Conservation (phyloP, 768 basidiomycete species). For the Suillus spraguei region DNA sequence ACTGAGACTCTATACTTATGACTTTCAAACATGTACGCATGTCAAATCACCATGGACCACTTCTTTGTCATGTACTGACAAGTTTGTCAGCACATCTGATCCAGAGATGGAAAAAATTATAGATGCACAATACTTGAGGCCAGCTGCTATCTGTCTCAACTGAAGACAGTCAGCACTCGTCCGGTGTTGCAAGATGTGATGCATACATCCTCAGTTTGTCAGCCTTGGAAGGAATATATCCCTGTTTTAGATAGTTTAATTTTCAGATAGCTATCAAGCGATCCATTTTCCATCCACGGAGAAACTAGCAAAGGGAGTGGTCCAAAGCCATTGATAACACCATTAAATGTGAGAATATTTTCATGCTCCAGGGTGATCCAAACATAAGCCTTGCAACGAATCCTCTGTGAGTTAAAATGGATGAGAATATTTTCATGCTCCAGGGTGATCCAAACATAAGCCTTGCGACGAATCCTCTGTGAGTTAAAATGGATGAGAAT, state of each 20-base stretch:
- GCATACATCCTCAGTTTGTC: slow-evolving; percentile 20
- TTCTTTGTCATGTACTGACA: slow-evolving; percentile 11
- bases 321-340: slow-evolving; percentile 23
- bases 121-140: slow-evolving; percentile 10
- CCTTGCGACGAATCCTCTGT: slow-evolving; percentile 11
- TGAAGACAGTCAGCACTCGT: neutral
- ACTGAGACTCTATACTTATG: neutral
- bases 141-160: slow-evolving; percentile 9
- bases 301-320: slow-evolving; percentile 24
- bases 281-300: slow-evolving; percentile 32
- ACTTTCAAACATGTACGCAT: slow-evolving; percentile 13
- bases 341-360: slow-evolving; percentile 22
- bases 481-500: slow-evolving; percentile 14
- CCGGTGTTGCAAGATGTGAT: neutral
- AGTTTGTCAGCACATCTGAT: neutral
- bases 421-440: slow-evolving; percentile 19
- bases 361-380: slow-evolving; percentile 17
- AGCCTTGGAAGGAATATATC: neutral
- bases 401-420: neutral
- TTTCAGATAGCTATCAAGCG: slow-evolving; percentile 33
- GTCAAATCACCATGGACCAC: slow-evolving; percentile 14
- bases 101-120: neutral
- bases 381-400: slow-evolving; percentile 10
- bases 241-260: slow-evolving; percentile 24
- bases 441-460: slow-evolving; percentile 10